Conservation (phyloP, 495 filamentous ascomycete genomes). For the Hyphodiscus hymeniophilus region DNA sequence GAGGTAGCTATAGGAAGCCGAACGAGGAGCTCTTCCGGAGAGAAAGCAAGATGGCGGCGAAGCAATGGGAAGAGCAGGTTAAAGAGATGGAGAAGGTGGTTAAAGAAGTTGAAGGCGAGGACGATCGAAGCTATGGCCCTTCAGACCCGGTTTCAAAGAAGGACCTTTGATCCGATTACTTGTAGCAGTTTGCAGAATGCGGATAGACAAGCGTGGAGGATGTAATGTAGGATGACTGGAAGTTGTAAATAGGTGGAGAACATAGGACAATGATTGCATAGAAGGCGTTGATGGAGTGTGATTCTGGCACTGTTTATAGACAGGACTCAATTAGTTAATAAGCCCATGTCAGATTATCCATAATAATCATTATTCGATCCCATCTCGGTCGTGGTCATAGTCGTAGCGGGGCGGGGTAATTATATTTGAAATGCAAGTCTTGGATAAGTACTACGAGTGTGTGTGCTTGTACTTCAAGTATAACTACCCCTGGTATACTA, state of each 20-base stretch:
- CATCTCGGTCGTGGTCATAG: too few relatives aligned
- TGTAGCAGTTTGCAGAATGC: neutral
- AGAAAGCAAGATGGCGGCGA: conserved; percentile 79
- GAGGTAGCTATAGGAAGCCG: conserved; percentile 81
- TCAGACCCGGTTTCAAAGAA: conserved; percentile 7
- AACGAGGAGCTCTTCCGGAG: conserved; percentile 81
- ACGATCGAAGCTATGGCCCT: conserved; percentile 63
- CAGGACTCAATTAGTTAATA: too few relatives aligned
- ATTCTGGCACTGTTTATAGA: neutral
- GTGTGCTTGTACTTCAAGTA: too few relatives aligned
- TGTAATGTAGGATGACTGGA: neutral
- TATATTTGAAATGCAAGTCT: too few relatives aligned
- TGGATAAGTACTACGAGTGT: too few relatives aligned
- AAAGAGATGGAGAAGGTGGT: conserved; percentile 83
- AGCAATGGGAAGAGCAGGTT: conserved; percentile 72
- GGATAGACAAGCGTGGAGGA: neutral
- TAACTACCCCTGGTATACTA: too few relatives aligned
- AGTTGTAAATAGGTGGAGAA: neutral
- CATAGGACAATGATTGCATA: neutral
- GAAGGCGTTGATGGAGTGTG: neutral
- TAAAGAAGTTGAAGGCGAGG: conserved; percentile 77
- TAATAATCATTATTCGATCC: too few relatives aligned
- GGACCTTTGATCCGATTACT: neutral
- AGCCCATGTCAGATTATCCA: too few relatives aligned
- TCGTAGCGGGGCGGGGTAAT: too few relatives aligned